Evolutionary conservation across 495 filamentous ascomycete species (phyloP).

Genomic region (Neurospora terricola): DNA sequence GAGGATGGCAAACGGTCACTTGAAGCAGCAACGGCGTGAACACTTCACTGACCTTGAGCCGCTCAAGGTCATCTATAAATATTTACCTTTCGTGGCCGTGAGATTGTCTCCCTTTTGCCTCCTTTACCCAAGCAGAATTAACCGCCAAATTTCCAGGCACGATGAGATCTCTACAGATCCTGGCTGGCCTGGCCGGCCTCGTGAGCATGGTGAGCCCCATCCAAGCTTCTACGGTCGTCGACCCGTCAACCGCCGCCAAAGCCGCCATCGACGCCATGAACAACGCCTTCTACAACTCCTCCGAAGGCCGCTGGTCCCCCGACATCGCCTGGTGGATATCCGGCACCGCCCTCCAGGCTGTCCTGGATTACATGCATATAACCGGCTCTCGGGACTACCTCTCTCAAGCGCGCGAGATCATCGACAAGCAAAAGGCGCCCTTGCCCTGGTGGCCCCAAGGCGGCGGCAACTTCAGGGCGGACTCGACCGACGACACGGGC

Average conservation of each 20-base stretch:
- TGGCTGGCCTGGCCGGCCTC: neutral
- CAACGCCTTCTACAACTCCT: constrained; percentile 20
- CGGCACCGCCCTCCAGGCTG: constrained; percentile 27
- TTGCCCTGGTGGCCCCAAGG: constrained; percentile 29
- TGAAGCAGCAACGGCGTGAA: neutral
- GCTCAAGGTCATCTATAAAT: neutral
- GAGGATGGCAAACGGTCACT: neutral
- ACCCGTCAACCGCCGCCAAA: constrained; percentile 8
- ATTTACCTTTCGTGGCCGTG: neutral
- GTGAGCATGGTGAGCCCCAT: neutral
- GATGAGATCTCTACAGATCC: neutral
- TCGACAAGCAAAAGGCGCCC: constrained; percentile 23
- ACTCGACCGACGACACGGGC: constrained; percentile 55
- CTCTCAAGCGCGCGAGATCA: constrained; percentile 20
- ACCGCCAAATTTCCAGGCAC: neutral
- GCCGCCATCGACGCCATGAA: constrained; percentile 32
- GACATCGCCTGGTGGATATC: constrained; percentile 31
- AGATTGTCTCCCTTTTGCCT: neutral
- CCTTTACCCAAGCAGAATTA: neutral
- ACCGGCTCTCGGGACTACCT: constrained; percentile 23
- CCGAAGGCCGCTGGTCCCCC: constrained; percentile 27
- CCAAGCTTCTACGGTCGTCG: neutral
- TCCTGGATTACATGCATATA: constrained; percentile 30
- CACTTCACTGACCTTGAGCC: neutral
- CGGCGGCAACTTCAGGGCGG: constrained; percentile 39